A percentile compares a stretch with the other conserved stretches of the same genome.
Conservation (phyloP, 257 asterid species). For the Solanum raphanifolium region DNA sequence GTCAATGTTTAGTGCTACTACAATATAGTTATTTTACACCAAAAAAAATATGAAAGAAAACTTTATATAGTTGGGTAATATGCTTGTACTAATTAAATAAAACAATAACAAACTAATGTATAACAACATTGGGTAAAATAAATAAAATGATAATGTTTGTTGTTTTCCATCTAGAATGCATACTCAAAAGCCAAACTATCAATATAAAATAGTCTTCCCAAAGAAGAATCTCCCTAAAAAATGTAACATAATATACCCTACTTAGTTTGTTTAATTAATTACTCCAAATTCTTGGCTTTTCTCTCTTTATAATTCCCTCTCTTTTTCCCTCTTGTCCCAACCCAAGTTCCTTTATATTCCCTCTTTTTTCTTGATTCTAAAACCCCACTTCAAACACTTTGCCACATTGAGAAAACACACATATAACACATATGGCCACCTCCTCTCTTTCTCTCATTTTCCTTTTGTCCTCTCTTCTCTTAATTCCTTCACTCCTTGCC, state of each 20-base stretch:
- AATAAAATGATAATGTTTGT: neutral
- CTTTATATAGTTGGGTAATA: too few species aligned
- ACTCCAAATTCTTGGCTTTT: neutral
- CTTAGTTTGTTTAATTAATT: neutral
- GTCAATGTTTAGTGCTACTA: neutral
- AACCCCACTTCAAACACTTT: neutral
- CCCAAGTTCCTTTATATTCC: neutral
- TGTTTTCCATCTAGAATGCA: neutral
- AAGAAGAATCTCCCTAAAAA: neutral
- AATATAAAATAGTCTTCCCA: neutral
- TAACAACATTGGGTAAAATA: neutral
- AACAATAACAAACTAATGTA: too few species aligned
- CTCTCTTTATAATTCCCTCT: neutral
- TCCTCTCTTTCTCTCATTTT: neutral
- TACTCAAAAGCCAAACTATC: neutral
- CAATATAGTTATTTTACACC: neutral
- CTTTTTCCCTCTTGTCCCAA: neutral
- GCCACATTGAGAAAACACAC: neutral
- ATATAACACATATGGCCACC: slow-evolving; percentile 21
- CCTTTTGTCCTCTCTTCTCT: slow-evolving; percentile 7
- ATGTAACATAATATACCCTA: neutral
- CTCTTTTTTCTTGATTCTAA: neutral
- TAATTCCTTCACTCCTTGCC: slow-evolving; percentile 25
- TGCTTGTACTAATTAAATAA: neutral
- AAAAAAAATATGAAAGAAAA: neutral